Evolutionary conservation across 495 filamentous ascomycete genomes (phyloP).

Genomic region (Immersiella caudata): DNA sequence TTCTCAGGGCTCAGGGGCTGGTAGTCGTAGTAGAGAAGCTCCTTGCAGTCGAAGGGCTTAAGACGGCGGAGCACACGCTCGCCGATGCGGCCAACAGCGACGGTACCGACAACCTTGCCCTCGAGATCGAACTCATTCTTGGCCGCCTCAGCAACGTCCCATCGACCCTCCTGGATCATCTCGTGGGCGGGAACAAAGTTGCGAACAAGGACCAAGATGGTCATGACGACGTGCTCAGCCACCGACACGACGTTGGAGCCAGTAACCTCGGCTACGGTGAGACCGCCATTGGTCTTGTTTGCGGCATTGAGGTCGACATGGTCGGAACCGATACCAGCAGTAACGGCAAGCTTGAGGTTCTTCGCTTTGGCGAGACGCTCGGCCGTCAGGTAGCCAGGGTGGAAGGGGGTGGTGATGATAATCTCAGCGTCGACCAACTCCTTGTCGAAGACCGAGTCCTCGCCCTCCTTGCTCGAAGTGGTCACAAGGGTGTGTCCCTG

Average conservation of each 20-base stretch:
- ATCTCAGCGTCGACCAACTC: constrained; percentile 96
- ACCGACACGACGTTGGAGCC: constrained; percentile 91
- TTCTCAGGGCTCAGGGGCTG: constrained; percentile 84
- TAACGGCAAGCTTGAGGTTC: constrained; percentile 96
- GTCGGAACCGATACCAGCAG: constrained; percentile 96
- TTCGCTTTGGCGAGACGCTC: constrained; percentile 97
- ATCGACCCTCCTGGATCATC: constrained; percentile 83
- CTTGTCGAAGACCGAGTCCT: constrained; percentile 90
- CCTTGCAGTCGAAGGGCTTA: constrained; percentile 98
- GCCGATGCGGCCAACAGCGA: constrained; percentile 95
- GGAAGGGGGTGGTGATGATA: constrained; percentile 99
- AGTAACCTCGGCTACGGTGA: constrained; percentile 97
- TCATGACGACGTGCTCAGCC: constrained; percentile 97
- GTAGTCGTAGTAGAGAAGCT: constrained; percentile 99
- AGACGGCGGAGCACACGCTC: constrained; percentile 95
- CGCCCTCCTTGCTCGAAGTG: constrained; percentile 93
- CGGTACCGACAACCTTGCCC: constrained; percentile 96
- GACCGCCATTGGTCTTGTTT: constrained; percentile 96
- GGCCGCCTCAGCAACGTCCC: constrained; percentile 93
- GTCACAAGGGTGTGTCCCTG: constrained; percentile 95
- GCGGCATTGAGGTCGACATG: constrained; percentile 96
- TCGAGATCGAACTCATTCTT: constrained; percentile 99
- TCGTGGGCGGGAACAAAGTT: constrained; percentile 99
- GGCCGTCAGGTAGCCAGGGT: constrained; percentile 95
- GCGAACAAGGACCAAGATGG: constrained; percentile 91